Evolutionary conservation across 495 filamentous ascomycete species (phyloP), one percentile per base, ranked within the genome.

Genomic region (Talaromyces ruber): DNA sequence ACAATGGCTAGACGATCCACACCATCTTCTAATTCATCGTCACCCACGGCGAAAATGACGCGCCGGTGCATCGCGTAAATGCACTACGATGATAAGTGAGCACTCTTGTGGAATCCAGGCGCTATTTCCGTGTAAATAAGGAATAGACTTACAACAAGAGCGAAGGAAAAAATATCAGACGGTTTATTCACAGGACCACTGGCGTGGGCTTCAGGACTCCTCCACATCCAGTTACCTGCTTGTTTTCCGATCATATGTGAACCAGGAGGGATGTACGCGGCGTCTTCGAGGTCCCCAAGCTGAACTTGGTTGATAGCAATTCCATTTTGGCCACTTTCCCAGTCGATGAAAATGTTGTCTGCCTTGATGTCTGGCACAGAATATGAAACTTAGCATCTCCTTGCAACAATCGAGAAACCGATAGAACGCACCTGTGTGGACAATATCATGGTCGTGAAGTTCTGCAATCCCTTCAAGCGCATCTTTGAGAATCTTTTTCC

Each of bases 1-100:
- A 73, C 71, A 51, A 75, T 66, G 62, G 77, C 78, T 64, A 82
- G 78, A 29, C 76, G 78, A 64, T 79, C 76, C 50, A 76, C 76
- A 62, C 77, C 73, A 60, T 67, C 64, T 26, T 64, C 64, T 50
- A 71, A 50, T 59, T 71, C 67, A 2, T 70, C 62, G 32, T 73
- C 64, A 22, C 57, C 53, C 29, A 70, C 67, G 16, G 65, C 67
- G 39, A 71, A 71, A 51, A 73, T 64, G 54, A 73, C 50, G 45
- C 66, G 65, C 37, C 67, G 70, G 28, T 66, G 62, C 5, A 74
- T 58, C 3, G 69, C 70, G 47, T 63, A 72, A 22, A 74, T 74
- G 50, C 70, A 70, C 70, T 74, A 62, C 12, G 8, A 54, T 24
- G 26, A 52, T 54, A 24, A 39, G n/a, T 45, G 63, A 11, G 24